Base-by-base conservation (phyloP, 768 basidiomycete species). In the Daedaleopsis nitida region DNA sequence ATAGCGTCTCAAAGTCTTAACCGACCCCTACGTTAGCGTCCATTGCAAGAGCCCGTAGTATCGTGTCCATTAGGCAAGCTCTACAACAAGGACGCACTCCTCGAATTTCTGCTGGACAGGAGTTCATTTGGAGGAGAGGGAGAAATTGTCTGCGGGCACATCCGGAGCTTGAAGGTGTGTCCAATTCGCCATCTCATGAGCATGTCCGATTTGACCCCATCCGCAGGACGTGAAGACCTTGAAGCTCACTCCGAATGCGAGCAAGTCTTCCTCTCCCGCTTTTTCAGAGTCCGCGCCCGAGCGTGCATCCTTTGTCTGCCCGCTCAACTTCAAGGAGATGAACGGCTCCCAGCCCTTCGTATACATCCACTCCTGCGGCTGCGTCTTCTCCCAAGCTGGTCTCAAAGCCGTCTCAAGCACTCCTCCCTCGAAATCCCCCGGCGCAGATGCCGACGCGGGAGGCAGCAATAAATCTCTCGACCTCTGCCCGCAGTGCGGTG, bases 31-130 rank as follows among this genome's bases (percentile, higher is more conserved):
- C 19, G 35, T n/a, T 27, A 96, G 94, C 83, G 84, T 56, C 88
- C 87, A n/a, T 80, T 98, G 1, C 86, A 88, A 68, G 87, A 92
- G 60, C 97, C 97, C 0, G 80, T 98, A 6, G 97, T 98, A 0
- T 88, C 95, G 0, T 96, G 94, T 75, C 87, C 87, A 0, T 81
- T 98, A 0, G 97, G 97, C 12, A 96, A 96, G 73, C 78, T 99
- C 0, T 98, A 98, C 73, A 99, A 98, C 76, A 97, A 96, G 71
- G 96, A 96, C 67, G 86, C 96, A 1, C 79, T 99, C 27, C 83
- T 99, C 43, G 93, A 97, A 73, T 96, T 88, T 74, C 80, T 98
- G 35, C 76, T 98, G 16, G 91, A 96, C 73, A 87, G 85, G 66
- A 77, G 84, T 4, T 81, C 87, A 2, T 96, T 94, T 72, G 94